phyloP scores from a whole-genome alignment of 2,329 filamentous ascomycete genomes.

The Penicillium occitanis region DNA sequence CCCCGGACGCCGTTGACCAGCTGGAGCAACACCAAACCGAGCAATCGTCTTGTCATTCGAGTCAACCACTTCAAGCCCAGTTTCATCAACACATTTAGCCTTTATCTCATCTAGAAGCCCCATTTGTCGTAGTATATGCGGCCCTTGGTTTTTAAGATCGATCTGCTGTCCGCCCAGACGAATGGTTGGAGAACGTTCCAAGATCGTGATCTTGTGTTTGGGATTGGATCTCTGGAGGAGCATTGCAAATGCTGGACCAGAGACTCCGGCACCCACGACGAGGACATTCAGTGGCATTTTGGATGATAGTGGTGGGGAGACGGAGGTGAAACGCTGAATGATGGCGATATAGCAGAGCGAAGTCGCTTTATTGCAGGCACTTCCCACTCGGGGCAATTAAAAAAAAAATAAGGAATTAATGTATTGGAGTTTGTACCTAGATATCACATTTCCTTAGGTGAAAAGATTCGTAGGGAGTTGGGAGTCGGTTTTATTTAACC shows the following conservation, averaged over 20 bases:
- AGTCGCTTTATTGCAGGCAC: background rate
- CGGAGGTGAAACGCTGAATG: background rate
- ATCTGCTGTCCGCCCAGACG: background rate
- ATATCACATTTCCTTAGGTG: background rate
- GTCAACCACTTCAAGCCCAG: background rate
- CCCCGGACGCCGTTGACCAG: conserved; percentile 7
- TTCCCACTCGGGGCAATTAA: background rate
- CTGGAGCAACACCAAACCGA: background rate
- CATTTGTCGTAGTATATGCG: background rate
- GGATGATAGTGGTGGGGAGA: background rate
- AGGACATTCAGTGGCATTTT: background rate
- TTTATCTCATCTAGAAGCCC: background rate
- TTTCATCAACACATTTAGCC: background rate
- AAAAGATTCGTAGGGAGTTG: background rate
- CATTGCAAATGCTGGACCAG: background rate
- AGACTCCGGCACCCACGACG: background rate
- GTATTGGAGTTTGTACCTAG: background rate
- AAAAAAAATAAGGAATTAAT: background rate
- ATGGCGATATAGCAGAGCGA: background rate
- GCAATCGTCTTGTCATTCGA: background rate
- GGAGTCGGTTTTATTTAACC: background rate
- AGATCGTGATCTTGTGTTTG: background rate
- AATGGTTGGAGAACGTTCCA: background rate
- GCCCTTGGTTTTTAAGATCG: background rate
- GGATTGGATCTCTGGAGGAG: background rate